A percentile compares a stretch with the other conserved stretches of the same genome.
These are phyloP conservation scores for Hymenoscyphus repandus DNA, from an alignment of 2,329 filamentous ascomycete species.

Conservation along the genomic window DNA sequence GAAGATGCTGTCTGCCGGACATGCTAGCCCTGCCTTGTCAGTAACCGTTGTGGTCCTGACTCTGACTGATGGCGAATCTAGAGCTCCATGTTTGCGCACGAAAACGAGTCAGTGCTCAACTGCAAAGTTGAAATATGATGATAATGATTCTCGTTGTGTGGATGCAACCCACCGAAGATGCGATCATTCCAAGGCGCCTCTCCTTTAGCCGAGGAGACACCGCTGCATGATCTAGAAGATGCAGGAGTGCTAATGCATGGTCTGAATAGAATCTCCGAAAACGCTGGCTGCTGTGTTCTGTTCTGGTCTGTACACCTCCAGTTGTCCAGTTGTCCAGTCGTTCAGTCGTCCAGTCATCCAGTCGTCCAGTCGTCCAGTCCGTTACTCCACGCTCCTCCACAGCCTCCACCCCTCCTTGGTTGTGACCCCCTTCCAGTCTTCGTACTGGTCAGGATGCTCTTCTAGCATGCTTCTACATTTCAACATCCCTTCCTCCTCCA, in stretches of 20 bases:
- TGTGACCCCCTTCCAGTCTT: too few species aligned
- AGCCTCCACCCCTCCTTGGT: background rate
- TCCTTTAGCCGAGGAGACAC: slow-evolving; percentile 6
- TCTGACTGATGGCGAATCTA: background rate
- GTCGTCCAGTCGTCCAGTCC: too few species aligned
- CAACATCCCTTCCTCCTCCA: too few species aligned
- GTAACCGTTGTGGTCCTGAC: background rate
- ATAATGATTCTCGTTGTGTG: background rate
- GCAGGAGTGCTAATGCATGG: background rate
- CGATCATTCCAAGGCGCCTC: background rate
- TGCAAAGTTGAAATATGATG: background rate
- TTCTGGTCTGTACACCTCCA: background rate
- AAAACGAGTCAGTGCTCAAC: background rate
- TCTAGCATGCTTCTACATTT: too few species aligned
- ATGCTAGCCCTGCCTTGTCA: background rate
- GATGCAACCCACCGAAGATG: background rate
- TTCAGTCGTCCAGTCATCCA: too few species aligned
- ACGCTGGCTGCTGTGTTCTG: background rate
- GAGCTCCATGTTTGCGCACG: background rate
- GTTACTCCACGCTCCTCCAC: background rate
- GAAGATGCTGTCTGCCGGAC: background rate
- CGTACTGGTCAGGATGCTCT: too few species aligned
- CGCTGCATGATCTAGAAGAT: slow-evolving; percentile 3
- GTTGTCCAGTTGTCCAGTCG: too few species aligned
- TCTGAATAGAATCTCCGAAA: slow-evolving; percentile 1